Conservation (phyloP, 192 early-diverging fungal species). For the Backusella psychrophila region DNA sequence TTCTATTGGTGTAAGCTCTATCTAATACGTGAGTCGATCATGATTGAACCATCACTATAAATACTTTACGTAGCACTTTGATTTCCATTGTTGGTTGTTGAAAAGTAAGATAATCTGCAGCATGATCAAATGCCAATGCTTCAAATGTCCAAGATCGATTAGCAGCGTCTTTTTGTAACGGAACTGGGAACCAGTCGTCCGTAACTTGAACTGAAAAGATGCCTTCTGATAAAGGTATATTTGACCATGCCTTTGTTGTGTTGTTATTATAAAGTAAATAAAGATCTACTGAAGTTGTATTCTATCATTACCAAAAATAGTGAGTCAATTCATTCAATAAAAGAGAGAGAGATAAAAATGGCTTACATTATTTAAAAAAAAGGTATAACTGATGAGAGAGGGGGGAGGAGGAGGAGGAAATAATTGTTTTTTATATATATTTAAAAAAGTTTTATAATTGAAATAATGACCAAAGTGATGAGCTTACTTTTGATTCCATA, state of each 20-base stretch:
- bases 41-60: background rate
- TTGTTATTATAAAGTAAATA: background rate
- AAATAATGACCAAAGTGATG: background rate
- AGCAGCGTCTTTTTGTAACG: background rate
- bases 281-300: constrained; percentile 1
- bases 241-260: background rate
- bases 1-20: background rate
- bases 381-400: background rate
- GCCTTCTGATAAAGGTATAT: background rate
- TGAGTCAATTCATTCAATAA: background rate
- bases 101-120: background rate
- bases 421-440: background rate
- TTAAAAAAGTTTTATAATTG: constrained; percentile 1
- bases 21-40: background rate
- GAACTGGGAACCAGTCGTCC: background rate
- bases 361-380: background rate
- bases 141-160: constrained; percentile 3
- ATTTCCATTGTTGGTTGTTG: background rate
- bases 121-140: background rate
- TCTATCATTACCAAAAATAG: background rate
- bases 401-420: no score
- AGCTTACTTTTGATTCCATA: constrained; percentile 4
- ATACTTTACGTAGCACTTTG: background rate
- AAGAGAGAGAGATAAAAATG: background rate
- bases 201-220: background rate